Percentiles rank a stretch among this genome's conserved stretches.
Conservation (phyloP, 1,284 basidiomycete genomes). For the Sporisorium scitamineum region DNA sequence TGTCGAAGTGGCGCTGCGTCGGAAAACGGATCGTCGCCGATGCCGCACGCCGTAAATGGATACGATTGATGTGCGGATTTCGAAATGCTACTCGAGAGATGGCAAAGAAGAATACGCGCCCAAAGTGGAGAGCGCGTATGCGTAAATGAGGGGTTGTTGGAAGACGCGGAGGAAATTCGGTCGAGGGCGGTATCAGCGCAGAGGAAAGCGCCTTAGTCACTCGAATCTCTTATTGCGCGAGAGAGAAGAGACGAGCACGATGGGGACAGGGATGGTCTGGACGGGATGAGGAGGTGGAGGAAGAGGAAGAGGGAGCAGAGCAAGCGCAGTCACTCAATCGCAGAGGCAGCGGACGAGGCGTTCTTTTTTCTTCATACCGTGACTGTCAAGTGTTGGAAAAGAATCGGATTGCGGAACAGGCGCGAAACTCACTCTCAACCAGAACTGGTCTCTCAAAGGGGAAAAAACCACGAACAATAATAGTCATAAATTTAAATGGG, state of each 20-base stretch:
- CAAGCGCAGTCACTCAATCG: not conserved
- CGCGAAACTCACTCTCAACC: not conserved
- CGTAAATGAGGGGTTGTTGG: constrained; percentile 30
- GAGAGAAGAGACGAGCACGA: not conserved
- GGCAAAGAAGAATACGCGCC: constrained; percentile 16
- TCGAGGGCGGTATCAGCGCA: not conserved
- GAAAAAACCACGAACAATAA: constrained; percentile 2
- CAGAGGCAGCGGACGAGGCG: not conserved
- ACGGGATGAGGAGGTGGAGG: constrained; percentile 1
- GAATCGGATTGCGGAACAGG: not conserved
- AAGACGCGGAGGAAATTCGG: constrained; percentile 37
- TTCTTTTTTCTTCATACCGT: not conserved
- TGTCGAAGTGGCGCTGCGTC: not conserved
- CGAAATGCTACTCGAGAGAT: not conserved
- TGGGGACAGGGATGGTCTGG: constrained; percentile 1
- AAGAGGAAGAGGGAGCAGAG: not conserved
- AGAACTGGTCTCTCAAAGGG: no score
- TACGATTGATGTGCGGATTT: not conserved
- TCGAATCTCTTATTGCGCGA: not conserved
- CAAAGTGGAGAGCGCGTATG: constrained; percentile 46
- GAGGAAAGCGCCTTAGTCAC: not conserved
- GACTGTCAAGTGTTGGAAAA: not conserved
- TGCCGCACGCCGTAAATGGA: not conserved
- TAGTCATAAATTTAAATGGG: not conserved
- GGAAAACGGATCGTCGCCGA: not conserved